Evolutionary conservation across 148 eudicot species (phyloP).

Genomic region (Fallopia convolvulus): DNA sequence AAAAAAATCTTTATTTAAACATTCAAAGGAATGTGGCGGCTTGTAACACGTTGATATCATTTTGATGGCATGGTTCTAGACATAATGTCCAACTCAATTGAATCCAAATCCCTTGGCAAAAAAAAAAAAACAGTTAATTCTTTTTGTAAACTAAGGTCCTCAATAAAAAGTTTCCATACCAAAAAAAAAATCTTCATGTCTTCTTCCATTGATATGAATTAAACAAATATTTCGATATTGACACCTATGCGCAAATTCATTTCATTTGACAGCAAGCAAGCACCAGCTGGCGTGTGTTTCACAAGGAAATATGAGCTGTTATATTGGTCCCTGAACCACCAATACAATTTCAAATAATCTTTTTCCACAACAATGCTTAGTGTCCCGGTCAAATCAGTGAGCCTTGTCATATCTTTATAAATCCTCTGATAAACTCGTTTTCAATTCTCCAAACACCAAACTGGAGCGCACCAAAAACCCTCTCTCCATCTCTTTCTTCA

Average conservation of each 20-base stretch:
- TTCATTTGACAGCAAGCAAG: conserved; percentile 4
- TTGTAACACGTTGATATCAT: no score
- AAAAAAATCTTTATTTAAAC: no score
- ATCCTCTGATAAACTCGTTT: background rate
- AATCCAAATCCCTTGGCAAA: no score
- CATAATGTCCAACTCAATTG: no score
- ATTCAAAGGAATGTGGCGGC: no score
- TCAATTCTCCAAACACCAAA: background rate
- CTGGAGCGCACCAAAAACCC: conserved; percentile 5
- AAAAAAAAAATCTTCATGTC: background rate
- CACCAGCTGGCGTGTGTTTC: conserved; percentile 10
- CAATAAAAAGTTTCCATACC: background rate
- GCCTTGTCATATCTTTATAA: background rate
- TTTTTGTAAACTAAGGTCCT: no score
- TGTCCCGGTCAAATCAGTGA: conserved; percentile 3
- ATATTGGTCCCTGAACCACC: background rate
- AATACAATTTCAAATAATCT: background rate
- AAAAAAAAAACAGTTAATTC: no score
- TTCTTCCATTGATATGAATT: background rate
- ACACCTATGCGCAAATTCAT: conserved; percentile 1
- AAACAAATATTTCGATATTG: background rate
- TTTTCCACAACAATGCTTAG: background rate
- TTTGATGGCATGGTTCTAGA: no score
- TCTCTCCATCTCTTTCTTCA: background rate
- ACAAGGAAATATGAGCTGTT: conserved; percentile 9